These are phyloP conservation scores for Tulasnella sp. DNA, from an alignment of 768 basidiomycete species.

Conservation along the genomic window DNA sequence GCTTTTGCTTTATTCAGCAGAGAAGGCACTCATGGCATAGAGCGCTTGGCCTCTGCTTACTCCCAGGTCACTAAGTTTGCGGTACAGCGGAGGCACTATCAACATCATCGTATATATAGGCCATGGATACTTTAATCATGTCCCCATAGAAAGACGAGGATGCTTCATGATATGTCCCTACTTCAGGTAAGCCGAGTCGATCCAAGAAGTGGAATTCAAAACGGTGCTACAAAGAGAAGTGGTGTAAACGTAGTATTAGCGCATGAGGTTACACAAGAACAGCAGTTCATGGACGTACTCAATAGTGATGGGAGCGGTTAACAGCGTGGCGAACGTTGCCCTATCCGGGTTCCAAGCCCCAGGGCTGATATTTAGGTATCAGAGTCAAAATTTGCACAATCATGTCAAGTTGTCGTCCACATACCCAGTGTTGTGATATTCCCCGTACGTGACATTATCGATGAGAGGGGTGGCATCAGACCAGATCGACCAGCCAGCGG, in stretches of 20 bases:
- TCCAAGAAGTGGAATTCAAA: constrained; percentile 9
- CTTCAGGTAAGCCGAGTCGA: constrained; percentile 12
- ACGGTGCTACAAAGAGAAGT: neutral
- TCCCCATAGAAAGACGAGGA: no score
- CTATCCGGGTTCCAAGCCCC: constrained; percentile 19
- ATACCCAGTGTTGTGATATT: constrained; percentile 27
- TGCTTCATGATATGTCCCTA: no score
- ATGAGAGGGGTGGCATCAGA: constrained; percentile 22
- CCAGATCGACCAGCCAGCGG: constrained; percentile 26
- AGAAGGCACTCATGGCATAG: no score
- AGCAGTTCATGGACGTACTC: neutral
- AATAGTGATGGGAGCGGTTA: constrained; percentile 17
- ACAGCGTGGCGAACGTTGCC: constrained; percentile 25
- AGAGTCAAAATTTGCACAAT: no score
- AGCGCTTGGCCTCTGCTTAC: no score
- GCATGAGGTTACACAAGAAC: no score
- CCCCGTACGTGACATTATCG: constrained; percentile 27
- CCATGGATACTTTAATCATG: no score
- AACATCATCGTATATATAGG: no score
- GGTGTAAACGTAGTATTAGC: neutral
- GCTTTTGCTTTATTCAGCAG: no score
- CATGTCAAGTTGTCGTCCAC: constrained; percentile 15
- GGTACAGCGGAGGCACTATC: no score
- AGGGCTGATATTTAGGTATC: constrained; percentile 7
- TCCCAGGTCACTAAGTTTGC: no score